A percentile compares a stretch with the other conserved stretches of the same genome.
Evolutionary conservation across 768 basidiomycete genomes (phyloP).

Genomic region (Rhodotorula paludigena): DNA sequence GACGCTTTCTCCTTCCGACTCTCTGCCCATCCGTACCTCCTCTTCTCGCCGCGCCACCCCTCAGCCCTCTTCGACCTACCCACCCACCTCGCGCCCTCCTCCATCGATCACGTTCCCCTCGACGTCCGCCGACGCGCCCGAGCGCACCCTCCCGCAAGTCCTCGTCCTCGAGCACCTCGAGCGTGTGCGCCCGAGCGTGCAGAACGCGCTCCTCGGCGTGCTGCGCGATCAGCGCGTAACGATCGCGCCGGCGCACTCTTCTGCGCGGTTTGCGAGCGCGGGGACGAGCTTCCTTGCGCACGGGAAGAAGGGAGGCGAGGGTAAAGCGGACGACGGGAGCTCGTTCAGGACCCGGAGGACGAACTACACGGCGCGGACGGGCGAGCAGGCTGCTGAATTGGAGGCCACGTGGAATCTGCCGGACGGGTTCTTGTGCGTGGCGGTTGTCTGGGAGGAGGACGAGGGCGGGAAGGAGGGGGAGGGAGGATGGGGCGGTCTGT

Average conservation of each 20-base stretch:
- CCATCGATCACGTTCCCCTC: not conserved
- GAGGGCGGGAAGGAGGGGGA: not conserved
- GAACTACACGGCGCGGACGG: not conserved
- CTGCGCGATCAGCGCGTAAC: constrained; percentile 1
- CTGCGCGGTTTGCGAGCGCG: no score
- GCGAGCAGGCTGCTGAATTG: not conserved
- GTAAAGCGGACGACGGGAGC: not conserved
- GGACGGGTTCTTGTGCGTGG: constrained; percentile 4
- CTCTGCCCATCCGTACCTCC: not conserved
- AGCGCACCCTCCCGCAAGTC: constrained; percentile 6
- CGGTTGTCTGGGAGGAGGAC: constrained; percentile 2
- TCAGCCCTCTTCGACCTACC: constrained; percentile 1
- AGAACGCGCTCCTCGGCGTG: not conserved
- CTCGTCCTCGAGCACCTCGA: constrained; percentile 19
- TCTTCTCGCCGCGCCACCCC: not conserved
- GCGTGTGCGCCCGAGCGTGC: constrained; percentile 2
- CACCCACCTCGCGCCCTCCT: not conserved
- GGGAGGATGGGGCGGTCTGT: constrained; percentile 8
- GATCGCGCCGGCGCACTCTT: not conserved
- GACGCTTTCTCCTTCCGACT: not conserved
- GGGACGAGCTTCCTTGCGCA: no score
- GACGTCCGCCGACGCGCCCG: not conserved
- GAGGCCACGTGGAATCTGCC: constrained; percentile 8
- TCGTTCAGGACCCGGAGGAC: constrained; percentile 3
- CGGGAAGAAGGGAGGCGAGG: not conserved